phyloP scores from a whole-genome alignment of 441 rosid species.

The Gossypium davidsonii region DNA sequence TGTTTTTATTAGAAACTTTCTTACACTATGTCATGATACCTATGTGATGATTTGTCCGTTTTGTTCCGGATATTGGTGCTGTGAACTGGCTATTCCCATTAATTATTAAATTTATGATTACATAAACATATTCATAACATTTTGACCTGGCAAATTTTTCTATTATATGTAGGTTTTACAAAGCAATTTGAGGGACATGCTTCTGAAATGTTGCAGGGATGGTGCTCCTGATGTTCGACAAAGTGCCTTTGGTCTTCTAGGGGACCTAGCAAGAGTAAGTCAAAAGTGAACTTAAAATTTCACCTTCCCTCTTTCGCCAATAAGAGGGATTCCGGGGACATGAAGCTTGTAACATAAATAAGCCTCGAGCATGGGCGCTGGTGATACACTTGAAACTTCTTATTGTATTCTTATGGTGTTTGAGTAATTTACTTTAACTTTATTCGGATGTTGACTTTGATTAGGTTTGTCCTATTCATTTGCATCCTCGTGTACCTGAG shows the following conservation, averaged over 20 bases:
- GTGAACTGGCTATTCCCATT: neutral
- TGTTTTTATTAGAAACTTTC: neutral
- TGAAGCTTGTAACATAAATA: slow-evolving; percentile 2
- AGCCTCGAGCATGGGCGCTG: neutral
- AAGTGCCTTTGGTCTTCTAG: slow-evolving; percentile 97
- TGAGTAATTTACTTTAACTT: slow-evolving; percentile 1
- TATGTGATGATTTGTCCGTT: neutral
- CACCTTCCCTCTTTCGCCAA: neutral
- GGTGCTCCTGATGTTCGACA: slow-evolving; percentile 84
- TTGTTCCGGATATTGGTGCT: neutral
- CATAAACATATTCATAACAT: neutral
- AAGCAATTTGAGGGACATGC: slow-evolving; percentile 79
- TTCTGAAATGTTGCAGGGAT: slow-evolving; percentile 88
- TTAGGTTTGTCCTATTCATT: slow-evolving; percentile 75
- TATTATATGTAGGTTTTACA: slow-evolving; percentile 54
- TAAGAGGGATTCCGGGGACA: neutral
- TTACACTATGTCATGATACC: neutral
- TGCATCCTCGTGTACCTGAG: slow-evolving; percentile 68
- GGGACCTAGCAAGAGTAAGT: slow-evolving; percentile 92
- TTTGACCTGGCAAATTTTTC: neutral
- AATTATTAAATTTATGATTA: neutral
- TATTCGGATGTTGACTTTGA: neutral
- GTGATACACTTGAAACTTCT: slow-evolving; percentile 10
- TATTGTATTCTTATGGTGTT: slow-evolving; percentile 4
- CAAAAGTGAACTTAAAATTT: slow-evolving; percentile 2